phyloP scores from a whole-genome alignment of 1,284 basidiomycete species.

The Rhodotorula mucilaginosa region DNA sequence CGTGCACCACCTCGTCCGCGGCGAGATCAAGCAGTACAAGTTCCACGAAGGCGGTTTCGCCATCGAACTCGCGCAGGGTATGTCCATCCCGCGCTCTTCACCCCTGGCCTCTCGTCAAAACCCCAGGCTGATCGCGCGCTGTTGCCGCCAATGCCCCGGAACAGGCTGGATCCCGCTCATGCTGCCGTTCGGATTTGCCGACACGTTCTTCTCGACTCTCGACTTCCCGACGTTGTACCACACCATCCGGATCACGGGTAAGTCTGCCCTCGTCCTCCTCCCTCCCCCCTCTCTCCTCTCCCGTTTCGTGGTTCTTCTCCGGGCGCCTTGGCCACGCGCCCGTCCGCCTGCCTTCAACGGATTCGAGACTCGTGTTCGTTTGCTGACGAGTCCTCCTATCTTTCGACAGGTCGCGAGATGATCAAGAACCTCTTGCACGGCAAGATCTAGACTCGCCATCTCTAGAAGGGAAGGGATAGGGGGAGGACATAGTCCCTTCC shows the following conservation, averaged over 20 bases:
- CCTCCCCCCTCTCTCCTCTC: too few species aligned
- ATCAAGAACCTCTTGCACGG: conserved; percentile 74
- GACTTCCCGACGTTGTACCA: conserved; percentile 79
- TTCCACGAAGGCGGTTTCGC: conserved; percentile 96
- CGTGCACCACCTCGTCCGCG: conserved; percentile 78
- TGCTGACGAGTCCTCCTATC: background rate
- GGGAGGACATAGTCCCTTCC: too few species aligned
- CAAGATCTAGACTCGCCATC: conserved; percentile 68
- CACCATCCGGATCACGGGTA: conserved; percentile 71
- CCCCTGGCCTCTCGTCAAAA: too few species aligned
- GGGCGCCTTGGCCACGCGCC: background rate
- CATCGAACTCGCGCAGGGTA: conserved; percentile 88
- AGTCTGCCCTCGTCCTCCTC: background rate
- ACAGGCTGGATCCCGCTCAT: conserved; percentile 53
- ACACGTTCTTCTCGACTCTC: conserved; percentile 80
- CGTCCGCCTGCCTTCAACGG: background rate
- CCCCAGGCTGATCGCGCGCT: background rate
- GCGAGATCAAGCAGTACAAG: conserved; percentile 90
- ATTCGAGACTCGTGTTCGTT: background rate
- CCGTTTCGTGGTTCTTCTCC: too few species aligned
- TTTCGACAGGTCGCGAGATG: conserved; percentile 62
- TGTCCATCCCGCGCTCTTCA: conserved; percentile 36
- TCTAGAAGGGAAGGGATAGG: background rate
- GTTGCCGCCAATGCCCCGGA: background rate
- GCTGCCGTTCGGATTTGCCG: conserved; percentile 83